Evolutionary conservation across 2,329 filamentous ascomycete species (phyloP).

Genomic region (Penicillium sp.): DNA sequence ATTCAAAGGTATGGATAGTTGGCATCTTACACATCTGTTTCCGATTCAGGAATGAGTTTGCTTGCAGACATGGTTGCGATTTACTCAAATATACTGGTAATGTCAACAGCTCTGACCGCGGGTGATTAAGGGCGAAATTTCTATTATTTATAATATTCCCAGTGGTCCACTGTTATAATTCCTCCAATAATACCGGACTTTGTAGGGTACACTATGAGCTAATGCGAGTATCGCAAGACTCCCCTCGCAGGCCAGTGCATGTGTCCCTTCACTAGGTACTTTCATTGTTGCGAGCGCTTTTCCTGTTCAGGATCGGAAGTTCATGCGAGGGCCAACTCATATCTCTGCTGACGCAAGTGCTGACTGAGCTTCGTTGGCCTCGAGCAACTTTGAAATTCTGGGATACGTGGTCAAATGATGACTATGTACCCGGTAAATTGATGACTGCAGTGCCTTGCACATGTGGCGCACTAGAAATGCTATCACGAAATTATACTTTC

Average conservation of each 20-base stretch:
- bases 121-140: neutral
- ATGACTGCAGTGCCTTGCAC: neutral
- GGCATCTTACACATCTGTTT: conserved; percentile 16
- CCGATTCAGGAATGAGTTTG: neutral
- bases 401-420: neutral
- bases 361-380: neutral
- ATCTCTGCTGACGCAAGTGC: neutral
- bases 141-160: neutral
- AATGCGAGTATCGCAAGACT: neutral
- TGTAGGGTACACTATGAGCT: neutral
- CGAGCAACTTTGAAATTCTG: neutral
- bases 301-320: neutral
- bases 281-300: neutral
- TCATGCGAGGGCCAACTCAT: neutral
- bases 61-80: neutral
- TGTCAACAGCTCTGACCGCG: neutral
- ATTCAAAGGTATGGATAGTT: neutral
- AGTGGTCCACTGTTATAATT: neutral
- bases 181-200: neutral
- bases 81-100: neutral
- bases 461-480: neutral
- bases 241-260: neutral
- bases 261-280: neutral
- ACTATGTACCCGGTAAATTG: neutral
- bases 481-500: neutral